A percentile compares a stretch with the other conserved stretches of the same genome.
These are phyloP conservation scores for Coriaria nepalensis DNA, from an alignment of 306 rosid genomes.

Conservation along the genomic window DNA sequence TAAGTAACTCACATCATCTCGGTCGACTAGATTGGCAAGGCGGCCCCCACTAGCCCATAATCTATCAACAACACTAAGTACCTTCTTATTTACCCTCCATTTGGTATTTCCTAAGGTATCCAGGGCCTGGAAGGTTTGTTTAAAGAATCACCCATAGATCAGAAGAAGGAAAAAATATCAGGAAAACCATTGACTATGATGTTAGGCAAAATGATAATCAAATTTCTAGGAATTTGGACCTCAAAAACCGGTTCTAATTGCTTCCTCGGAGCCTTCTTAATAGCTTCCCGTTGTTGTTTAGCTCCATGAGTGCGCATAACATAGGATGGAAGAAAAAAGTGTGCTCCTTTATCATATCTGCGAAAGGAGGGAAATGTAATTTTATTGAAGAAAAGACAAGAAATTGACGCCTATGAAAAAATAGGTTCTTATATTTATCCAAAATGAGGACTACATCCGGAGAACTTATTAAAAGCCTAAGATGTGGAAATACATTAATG, in stretches of 20 bases:
- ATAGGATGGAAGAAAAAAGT: conserved; percentile 74
- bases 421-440: background rate
- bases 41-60: conserved; percentile 80
- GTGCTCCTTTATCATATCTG: conserved; percentile 92
- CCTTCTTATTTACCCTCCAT: conserved; percentile 80
- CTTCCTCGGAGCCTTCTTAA: conserved; percentile 54
- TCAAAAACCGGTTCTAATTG: conserved; percentile 66
- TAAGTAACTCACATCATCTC: conserved; percentile 61
- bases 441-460: no score
- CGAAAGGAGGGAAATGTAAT: conserved; percentile 12
- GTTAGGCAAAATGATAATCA: background rate
- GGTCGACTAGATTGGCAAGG: conserved; percentile 83
- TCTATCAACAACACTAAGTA: conserved; percentile 64
- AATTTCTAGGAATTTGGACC: conserved; percentile 26
- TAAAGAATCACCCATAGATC: conserved; percentile 4
- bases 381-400: no score
- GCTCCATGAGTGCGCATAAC: conserved; percentile 94
- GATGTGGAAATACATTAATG: background rate
- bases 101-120: conserved; percentile 74
- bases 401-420: background rate
- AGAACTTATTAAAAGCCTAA: background rate
- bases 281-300: conserved; percentile 79
- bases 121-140: conserved; percentile 46
- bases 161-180: conserved; percentile 5
- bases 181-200: background rate